These are phyloP conservation scores for Apiospora phragmitis DNA, from an alignment of 2,329 filamentous ascomycete genomes.

Conservation along the genomic window DNA sequence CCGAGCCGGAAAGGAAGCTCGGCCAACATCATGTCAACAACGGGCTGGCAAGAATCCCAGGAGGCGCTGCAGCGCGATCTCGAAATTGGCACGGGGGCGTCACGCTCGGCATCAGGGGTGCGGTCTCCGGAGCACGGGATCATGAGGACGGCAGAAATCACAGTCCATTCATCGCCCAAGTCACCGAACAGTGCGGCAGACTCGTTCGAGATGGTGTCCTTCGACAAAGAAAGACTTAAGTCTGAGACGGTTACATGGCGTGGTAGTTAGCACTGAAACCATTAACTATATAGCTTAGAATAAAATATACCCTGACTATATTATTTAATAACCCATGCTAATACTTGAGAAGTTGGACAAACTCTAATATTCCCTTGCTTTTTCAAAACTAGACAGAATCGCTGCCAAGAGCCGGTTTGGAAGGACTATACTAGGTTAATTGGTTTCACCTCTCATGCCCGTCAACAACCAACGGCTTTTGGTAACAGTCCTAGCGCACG, in stretches of 20 bases:
- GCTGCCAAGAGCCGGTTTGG: too few species aligned
- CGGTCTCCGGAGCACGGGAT: slow-evolving; percentile 18
- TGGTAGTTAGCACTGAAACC: background rate
- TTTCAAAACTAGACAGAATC: too few species aligned
- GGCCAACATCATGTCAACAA: slow-evolving; percentile 33
- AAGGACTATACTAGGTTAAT: too few species aligned
- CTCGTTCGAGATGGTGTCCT: slow-evolving; percentile 19
- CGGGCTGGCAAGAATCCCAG: slow-evolving; percentile 34
- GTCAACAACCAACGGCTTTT: too few species aligned
- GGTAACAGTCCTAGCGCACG: background rate
- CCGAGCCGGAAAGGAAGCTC: slow-evolving; percentile 26
- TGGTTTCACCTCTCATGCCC: too few species aligned
- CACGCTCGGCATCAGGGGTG: background rate
- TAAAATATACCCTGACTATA: background rate
- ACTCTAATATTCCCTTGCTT: background rate
- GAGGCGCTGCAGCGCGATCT: slow-evolving; percentile 28
- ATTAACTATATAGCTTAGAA: background rate
- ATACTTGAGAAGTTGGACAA: background rate
- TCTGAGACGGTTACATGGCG: background rate
- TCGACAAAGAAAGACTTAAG: background rate
- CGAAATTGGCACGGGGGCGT: slow-evolving; percentile 14
- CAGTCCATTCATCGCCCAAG: slow-evolving; percentile 19
- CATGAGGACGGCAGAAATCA: slow-evolving; percentile 33
- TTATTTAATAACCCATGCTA: background rate
- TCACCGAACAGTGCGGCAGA: background rate